phyloP scores from a whole-genome alignment of 1,284 basidiomycete genomes.

The Ustilago vetiveriae region DNA sequence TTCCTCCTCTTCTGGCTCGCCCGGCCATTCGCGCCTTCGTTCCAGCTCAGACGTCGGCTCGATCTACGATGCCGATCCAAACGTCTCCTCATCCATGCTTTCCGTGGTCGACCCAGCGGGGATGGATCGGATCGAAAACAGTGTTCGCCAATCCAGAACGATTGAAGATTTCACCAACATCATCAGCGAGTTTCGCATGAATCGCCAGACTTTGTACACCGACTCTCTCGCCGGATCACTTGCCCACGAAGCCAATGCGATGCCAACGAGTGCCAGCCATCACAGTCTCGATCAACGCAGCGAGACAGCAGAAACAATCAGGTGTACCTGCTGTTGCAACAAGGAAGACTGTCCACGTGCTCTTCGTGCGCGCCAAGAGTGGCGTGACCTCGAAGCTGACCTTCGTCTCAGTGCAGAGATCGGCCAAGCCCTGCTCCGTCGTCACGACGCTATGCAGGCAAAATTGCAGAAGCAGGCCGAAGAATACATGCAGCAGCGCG shows the following conservation, averaged over 20 bases:
- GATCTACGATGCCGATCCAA: conserved; percentile 23
- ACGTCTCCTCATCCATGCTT: conserved; percentile 40
- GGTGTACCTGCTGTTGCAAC: conserved; percentile 60
- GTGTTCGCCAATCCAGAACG: conserved; percentile 53
- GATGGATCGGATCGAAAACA: conserved; percentile 54
- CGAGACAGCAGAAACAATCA: conserved; percentile 19
- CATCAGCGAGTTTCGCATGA: conserved; percentile 59
- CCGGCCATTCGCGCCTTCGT: conserved; percentile 14
- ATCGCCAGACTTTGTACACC: conserved; percentile 42
- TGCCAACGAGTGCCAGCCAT: conserved; percentile 22
- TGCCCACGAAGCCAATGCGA: conserved; percentile 2
- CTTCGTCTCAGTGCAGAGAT: conserved; percentile 75
- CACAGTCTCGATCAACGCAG: conserved; percentile 36
- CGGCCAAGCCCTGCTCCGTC: conserved; percentile 85
- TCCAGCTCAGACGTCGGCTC: conserved; percentile 36
- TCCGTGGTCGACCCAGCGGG: conserved; percentile 29
- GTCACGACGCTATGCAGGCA: conserved; percentile 85
- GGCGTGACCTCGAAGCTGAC: conserved; percentile 63
- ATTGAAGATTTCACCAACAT: conserved; percentile 63
- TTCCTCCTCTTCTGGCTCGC: conserved; percentile 12
- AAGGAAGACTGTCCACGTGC: conserved; percentile 55
- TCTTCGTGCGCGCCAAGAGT: conserved; percentile 55
- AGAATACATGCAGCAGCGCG: conserved; percentile 60
- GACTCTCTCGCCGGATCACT: conserved; percentile 28
- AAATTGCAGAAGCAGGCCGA: conserved; percentile 67